Conservation (phyloP, 768 basidiomycete species). For the Clitopilus hobsonii region DNA sequence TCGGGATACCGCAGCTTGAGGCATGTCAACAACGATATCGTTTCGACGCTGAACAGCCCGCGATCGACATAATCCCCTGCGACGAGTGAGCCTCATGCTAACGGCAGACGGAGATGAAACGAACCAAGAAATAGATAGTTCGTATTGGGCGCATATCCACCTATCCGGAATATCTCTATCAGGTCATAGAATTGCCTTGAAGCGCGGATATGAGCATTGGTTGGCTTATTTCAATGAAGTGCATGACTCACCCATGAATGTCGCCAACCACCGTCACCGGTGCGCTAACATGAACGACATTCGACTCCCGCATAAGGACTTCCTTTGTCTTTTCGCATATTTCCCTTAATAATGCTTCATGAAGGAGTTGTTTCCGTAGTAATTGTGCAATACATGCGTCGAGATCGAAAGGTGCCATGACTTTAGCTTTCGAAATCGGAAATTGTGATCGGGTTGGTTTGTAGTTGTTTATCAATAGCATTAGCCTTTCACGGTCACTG, state of each 20-base stretch:
- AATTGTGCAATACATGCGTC: constrained; percentile 94
- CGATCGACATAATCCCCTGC: constrained; percentile 98
- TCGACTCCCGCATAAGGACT: constrained; percentile 97
- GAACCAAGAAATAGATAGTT: constrained; percentile 97
- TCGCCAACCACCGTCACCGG: constrained; percentile 99
- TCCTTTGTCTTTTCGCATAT: constrained; percentile 99
- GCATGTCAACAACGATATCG: constrained; percentile 94
- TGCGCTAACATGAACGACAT: constrained; percentile 94
- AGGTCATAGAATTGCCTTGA: constrained; percentile 98
- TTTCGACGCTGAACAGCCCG: constrained; percentile 96
- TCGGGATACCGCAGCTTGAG: constrained; percentile 96
- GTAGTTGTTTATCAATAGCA: constrained; percentile 22
- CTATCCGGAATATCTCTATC: constrained; percentile 98
- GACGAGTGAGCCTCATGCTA: constrained; percentile 8
- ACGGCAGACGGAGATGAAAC: constrained; percentile 22
- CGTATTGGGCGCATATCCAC: constrained; percentile 92
- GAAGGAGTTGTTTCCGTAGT: constrained; percentile 87
- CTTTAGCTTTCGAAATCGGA: constrained; percentile 13
- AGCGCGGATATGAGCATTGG: constrained; percentile 27
- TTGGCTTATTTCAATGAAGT: constrained; percentile 1
- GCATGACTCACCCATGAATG: constrained; percentile 86
- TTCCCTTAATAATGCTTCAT: constrained; percentile 91
- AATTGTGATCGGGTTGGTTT: constrained; percentile 29
- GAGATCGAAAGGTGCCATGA: constrained; percentile 82
- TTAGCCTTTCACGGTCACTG: background rate